phyloP scores from a whole-genome alignment of 257 asterid genomes.

The Solanum ossicruentum region DNA sequence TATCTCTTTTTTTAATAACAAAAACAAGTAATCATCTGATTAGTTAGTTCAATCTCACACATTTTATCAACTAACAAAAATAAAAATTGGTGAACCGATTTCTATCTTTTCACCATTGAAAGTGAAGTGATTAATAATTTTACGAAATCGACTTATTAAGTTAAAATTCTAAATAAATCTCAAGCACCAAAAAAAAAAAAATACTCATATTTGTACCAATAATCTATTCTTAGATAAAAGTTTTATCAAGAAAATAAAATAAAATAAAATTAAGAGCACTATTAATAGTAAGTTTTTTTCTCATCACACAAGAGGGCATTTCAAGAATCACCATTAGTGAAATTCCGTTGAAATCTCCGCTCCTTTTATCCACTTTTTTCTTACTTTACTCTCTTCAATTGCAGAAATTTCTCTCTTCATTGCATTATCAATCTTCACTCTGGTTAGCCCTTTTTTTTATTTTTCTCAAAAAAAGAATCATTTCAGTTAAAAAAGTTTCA shows the following conservation, averaged over 20 bases:
- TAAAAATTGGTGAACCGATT: neutral
- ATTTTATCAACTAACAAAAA: neutral
- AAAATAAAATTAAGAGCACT: neutral
- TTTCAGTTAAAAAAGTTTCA: neutral
- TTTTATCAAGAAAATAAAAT: too few relatives aligned
- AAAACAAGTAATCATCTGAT: neutral
- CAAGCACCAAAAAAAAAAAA: too few relatives aligned
- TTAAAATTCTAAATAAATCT: too few relatives aligned
- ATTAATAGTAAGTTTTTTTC: neutral
- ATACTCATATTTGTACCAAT: neutral
- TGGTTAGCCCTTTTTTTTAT: neutral
- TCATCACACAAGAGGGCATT: neutral
- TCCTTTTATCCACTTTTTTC: neutral
- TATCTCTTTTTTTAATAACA: neutral
- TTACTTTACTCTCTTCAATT: neutral
- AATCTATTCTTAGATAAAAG: neutral
- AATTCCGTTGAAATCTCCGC: neutral
- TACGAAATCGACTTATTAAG: too few relatives aligned
- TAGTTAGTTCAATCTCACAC: neutral
- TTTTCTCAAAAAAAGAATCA: neutral
- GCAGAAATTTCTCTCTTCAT: neutral
- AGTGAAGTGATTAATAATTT: neutral
- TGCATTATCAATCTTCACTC: neutral
- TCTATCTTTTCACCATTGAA: neutral
- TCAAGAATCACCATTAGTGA: neutral